These are phyloP conservation scores for Penicillium parvum DNA, from an alignment of 495 filamentous ascomycete species.

Conservation along the genomic window DNA sequence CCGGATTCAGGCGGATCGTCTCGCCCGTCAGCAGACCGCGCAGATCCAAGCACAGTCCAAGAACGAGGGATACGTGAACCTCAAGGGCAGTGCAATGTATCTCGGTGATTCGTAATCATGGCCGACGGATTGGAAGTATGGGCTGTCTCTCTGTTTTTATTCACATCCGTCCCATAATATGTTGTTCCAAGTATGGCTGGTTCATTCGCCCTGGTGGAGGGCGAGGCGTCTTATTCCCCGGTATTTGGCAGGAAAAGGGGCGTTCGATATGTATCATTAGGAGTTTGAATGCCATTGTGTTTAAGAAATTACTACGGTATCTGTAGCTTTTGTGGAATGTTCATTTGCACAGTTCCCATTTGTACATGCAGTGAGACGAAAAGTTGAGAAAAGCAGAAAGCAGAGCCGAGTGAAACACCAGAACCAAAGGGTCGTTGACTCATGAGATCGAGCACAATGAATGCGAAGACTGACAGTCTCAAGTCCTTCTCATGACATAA, in stretches of 20 bases:
- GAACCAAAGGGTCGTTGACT: conserved; percentile 18
- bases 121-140: not conserved
- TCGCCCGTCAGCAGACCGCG: conserved; percentile 19
- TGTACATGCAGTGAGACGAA: conserved; percentile 14
- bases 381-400: conserved; percentile 8
- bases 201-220: not conserved
- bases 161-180: too few relatives aligned
- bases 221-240: not conserved
- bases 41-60: conserved; percentile 34
- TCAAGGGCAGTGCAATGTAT: conserved; percentile 39
- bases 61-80: conserved; percentile 25
- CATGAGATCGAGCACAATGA: conserved; percentile 9
- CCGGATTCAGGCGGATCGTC: conserved; percentile 24
- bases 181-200: too few relatives aligned
- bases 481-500: conserved; percentile 4
- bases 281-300: not conserved
- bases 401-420: conserved; percentile 9
- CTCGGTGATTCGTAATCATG: conserved; percentile 36
- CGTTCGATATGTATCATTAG: not conserved
- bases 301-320: not conserved
- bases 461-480: conserved; percentile 1
- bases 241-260: not conserved
- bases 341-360: conserved; percentile 24
- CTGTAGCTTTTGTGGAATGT: conserved; percentile 1
- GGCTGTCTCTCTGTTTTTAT: not conserved